Conservation (phyloP, 2,329 filamentous ascomycete species). For the Chaetomiaceae sp. region DNA sequence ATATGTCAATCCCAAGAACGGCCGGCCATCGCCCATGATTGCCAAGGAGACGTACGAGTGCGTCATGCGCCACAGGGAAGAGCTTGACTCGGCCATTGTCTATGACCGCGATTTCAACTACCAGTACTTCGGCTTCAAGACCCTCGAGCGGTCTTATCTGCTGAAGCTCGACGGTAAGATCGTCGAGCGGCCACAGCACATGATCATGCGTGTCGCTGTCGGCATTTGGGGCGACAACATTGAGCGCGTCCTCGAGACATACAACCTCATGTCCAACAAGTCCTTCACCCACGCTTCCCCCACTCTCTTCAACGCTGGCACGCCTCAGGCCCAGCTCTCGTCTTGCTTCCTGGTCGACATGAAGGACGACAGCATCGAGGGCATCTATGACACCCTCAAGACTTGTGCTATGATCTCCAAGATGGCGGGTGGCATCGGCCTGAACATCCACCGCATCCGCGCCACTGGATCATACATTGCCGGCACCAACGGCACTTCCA, state of each 20-base stretch:
- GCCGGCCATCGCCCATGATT: constrained; percentile 83
- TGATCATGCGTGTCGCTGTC: constrained; percentile 99
- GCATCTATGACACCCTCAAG: constrained; percentile 98
- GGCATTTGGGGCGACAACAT: constrained; percentile 95
- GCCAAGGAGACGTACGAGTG: constrained; percentile 83
- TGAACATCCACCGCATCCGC: constrained; percentile 95
- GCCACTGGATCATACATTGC: constrained; percentile 97
- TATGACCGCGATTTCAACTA: constrained; percentile 99
- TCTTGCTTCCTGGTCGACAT: constrained; percentile 99
- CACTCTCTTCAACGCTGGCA: constrained; percentile 96
- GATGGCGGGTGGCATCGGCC: constrained; percentile 94
- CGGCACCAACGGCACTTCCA: constrained; percentile 96
- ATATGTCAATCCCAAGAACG: constrained; percentile 94
- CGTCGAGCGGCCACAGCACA: constrained; percentile 94
- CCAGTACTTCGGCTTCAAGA: constrained; percentile 99
- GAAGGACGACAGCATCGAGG: constrained; percentile 99
- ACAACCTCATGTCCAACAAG: constrained; percentile 98
- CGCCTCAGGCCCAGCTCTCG: constrained; percentile 86
- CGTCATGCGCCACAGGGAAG: constrained; percentile 92
- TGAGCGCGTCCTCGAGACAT: constrained; percentile 92
- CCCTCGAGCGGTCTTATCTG: constrained; percentile 93
- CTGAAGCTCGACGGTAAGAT: constrained; percentile 94
- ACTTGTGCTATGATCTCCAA: constrained; percentile 99
- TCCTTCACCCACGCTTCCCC: constrained; percentile 98
- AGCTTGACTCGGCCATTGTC: constrained; percentile 97